Base-by-base conservation (phyloP, 441 rosid genomes). In the Raphanus hybrid region DNA sequence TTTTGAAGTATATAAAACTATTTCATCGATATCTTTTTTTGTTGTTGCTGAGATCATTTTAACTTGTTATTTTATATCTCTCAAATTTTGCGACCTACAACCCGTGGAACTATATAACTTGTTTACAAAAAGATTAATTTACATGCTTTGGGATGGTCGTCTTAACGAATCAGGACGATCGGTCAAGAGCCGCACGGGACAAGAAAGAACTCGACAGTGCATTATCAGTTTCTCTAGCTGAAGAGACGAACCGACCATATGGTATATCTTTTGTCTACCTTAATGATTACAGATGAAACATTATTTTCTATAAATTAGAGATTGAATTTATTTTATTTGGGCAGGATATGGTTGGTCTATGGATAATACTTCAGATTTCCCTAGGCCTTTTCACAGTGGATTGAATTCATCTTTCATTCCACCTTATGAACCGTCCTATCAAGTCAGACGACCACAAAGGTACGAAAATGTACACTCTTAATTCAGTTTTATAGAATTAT, bases 171-270 rank as follows among this genome's bases (percentile, higher is more conserved):
- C 74, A 91, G 96, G 93, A 85, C 75, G 93, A 88, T 58, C 88
- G 85, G 58, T 73, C 92, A 29, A 82, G 93, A 83, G 66, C 79
- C 52, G 80, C 75, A 68, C 82, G 88, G 75, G 97, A 93, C 65
- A 86, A 84, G 73, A 93, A 91, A 80, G 96, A 95, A 73, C 71
- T 85, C 26, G 99, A 90, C 68, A 93, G 74, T 66, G 91, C 94
- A 26, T 66, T 84, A 69, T 87, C 97, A 20, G 87, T 85, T 71
- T 84, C 97, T 64, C 77, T 81, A 68, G 84, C 82, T 35, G 98
- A 95, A 74, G 89, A 84, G 69, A 74, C 71, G 67, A 86, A 78
- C 73, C 89, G 85, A 71, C 93, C 87, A 78, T 86, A 76, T 76
- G 93, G 93, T 86, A 76, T 23, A 39, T 26, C 26, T 27, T 54